phyloP scores from a whole-genome alignment of 257 asterid species.

The Cordia subcordata region DNA sequence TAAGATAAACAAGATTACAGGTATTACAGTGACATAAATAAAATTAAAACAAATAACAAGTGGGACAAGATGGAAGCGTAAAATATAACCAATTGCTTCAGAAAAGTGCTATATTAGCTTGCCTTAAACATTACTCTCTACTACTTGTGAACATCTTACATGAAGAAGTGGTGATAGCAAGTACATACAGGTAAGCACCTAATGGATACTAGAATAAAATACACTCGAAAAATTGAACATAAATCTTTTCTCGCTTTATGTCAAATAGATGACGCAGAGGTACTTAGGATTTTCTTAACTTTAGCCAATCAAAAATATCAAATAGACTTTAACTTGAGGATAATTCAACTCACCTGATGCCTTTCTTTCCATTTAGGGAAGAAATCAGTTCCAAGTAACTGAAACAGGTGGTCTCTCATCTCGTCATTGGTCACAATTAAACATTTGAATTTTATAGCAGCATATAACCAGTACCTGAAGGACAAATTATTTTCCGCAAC shows the following conservation, averaged over 20 bases:
- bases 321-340: background rate
- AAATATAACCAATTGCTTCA: constrained; percentile 8
- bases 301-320: background rate
- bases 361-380: constrained; percentile 95
- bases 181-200: no score
- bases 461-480: constrained; percentile 94
- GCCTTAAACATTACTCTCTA: background rate
- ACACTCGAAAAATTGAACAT: no score
- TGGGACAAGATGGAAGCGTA: background rate
- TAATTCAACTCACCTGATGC: constrained; percentile 59
- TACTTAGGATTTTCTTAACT: no score
- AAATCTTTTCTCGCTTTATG: no score
- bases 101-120: background rate
- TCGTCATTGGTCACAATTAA: constrained; percentile 84
- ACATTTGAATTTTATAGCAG: constrained; percentile 71
- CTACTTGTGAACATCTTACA: no score
- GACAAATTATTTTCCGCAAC: constrained; percentile 13
- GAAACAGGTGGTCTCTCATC: constrained; percentile 92
- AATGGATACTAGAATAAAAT: no score
- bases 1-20: constrained; percentile 5
- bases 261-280: no score
- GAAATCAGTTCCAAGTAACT: constrained; percentile 79
- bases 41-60: background rate
- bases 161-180: no score
- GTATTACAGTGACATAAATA: background rate